Percentiles rank a stretch among this genome's conserved stretches.
phyloP scores from a whole-genome alignment of 768 basidiomycete species.

The Hygrophorus russula region DNA sequence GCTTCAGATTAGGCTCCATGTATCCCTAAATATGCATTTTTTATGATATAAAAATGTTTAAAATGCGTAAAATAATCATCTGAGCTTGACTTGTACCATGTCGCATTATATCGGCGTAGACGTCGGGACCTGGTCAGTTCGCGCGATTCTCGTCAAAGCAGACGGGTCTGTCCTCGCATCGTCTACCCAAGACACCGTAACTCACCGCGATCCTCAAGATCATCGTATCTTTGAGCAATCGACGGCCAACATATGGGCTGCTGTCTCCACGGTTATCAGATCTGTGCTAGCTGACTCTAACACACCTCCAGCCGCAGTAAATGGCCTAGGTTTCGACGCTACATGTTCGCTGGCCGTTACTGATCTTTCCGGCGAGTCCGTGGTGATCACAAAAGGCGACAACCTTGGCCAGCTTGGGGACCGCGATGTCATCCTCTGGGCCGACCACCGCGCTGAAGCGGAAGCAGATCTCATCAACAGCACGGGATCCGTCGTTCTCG shows the following conservation, averaged over 20 bases:
- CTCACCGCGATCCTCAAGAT: slow-evolving; percentile 76
- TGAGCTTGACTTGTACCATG: slow-evolving; percentile 11
- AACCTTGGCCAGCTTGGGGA: slow-evolving; percentile 55
- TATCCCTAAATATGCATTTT: too few relatives aligned
- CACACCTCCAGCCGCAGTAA: slow-evolving; percentile 49
- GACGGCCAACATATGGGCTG: slow-evolving; percentile 76
- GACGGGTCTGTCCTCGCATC: slow-evolving; percentile 69
- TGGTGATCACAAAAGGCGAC: slow-evolving; percentile 62
- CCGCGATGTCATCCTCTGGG: slow-evolving; percentile 90
- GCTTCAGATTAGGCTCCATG: slow-evolving; percentile 28
- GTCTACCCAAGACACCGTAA: slow-evolving; percentile 70
- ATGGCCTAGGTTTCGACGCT: slow-evolving; percentile 90
- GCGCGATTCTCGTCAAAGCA: slow-evolving; percentile 67
- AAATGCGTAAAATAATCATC: too few relatives aligned
- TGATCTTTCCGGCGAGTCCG: slow-evolving; percentile 59
- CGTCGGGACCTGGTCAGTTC: slow-evolving; percentile 90
- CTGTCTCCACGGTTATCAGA: slow-evolving; percentile 50
- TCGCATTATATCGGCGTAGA: slow-evolving; percentile 60
- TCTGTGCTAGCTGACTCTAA: slow-evolving; percentile 49
- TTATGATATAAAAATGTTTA: too few relatives aligned
- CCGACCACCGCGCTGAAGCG: slow-evolving; percentile 88
- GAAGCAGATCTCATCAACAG: slow-evolving; percentile 87
- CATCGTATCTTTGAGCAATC: slow-evolving; percentile 96
- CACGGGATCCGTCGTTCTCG: slow-evolving; percentile 73
- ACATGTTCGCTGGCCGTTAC: slow-evolving; percentile 93